Conservation (phyloP, 495 filamentous ascomycete species). For the Talaromyces borbonicus region DNA sequence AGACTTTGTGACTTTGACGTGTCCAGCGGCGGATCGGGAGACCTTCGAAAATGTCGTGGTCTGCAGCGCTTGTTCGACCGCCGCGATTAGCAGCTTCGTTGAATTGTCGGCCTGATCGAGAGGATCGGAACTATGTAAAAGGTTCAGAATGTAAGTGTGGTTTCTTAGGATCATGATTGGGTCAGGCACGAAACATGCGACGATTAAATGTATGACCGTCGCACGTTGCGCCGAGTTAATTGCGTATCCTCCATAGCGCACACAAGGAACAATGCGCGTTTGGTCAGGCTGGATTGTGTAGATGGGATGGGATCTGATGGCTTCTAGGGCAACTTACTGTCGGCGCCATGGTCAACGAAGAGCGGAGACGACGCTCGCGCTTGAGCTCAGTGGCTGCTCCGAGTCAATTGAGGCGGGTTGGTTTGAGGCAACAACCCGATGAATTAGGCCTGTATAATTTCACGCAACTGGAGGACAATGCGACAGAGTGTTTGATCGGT, state of each 20-base stretch:
- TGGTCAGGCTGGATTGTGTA: too few relatives aligned
- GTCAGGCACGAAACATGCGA: background rate
- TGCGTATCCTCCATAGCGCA: too few relatives aligned
- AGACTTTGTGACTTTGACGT: conserved; percentile 58
- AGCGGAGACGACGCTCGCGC: conserved; percentile 1
- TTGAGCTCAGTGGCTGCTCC: background rate
- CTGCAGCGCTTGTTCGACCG: conserved; percentile 67
- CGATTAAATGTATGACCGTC: background rate
- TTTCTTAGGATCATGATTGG: background rate
- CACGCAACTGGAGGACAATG: too few relatives aligned
- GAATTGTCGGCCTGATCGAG: conserved; percentile 35
- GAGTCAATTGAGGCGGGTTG: background rate
- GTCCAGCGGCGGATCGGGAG: conserved; percentile 90
- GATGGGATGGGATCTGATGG: background rate
- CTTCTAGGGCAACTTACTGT: conserved; percentile 23
- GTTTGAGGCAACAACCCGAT: too few relatives aligned
- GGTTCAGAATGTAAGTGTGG: background rate
- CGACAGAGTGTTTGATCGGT: too few relatives aligned
- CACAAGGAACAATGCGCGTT: too few relatives aligned
- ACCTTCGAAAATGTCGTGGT: conserved; percentile 94
- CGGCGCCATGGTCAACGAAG: conserved; percentile 23
- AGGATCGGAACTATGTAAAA: conserved; percentile 32
- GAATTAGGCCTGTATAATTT: too few relatives aligned
- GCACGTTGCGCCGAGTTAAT: too few relatives aligned
- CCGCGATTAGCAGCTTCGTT: conserved; percentile 51